A percentile compares a stretch with the other conserved stretches of the same genome.
Conservation (phyloP, 2,329 filamentous ascomycete species). For the Monilinia fructicola region DNA sequence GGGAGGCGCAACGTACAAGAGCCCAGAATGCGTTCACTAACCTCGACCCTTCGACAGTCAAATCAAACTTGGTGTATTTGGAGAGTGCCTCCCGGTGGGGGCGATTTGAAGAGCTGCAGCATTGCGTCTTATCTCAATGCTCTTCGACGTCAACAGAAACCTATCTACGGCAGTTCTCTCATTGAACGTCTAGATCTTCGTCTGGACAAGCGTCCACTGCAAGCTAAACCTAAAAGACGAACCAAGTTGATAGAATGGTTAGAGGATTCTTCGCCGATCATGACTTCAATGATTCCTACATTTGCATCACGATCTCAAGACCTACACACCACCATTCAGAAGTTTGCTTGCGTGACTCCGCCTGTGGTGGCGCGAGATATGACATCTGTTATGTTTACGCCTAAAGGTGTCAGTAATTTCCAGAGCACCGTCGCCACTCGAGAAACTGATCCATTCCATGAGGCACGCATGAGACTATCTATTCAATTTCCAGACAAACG, state of each 20-base stretch:
- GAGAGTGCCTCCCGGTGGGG: slow-evolving; percentile 69
- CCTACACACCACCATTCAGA: slow-evolving; percentile 74
- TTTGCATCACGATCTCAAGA: slow-evolving; percentile 69
- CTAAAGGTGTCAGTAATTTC: slow-evolving; percentile 57
- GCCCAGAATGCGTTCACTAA: slow-evolving; percentile 55
- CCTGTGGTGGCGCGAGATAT: slow-evolving; percentile 81
- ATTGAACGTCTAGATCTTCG: slow-evolving; percentile 71
- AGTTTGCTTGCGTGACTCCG: slow-evolving; percentile 91
- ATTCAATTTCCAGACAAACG: slow-evolving; percentile 97
- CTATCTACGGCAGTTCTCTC: slow-evolving; percentile 79
- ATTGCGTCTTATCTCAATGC: slow-evolving; percentile 80
- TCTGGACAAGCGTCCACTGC: slow-evolving; percentile 57
- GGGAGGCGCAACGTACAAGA: slow-evolving; percentile 66
- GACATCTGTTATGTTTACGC: slow-evolving; percentile 64
- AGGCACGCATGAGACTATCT: slow-evolving; percentile 85
- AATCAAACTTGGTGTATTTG: slow-evolving; percentile 69
- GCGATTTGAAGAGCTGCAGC: slow-evolving; percentile 75
- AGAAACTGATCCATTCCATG: slow-evolving; percentile 81
- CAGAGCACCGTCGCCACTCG: slow-evolving; percentile 57
- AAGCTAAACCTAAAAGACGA: slow-evolving; percentile 60
- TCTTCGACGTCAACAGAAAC: slow-evolving; percentile 74
- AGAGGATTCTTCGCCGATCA: slow-evolving; percentile 63
- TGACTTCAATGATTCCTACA: slow-evolving; percentile 70
- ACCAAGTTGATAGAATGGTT: slow-evolving; percentile 71
- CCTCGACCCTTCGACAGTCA: slow-evolving; percentile 65